Base-by-base conservation (phyloP, 176 grass and related monocot species). In the Typha latifolia region DNA sequence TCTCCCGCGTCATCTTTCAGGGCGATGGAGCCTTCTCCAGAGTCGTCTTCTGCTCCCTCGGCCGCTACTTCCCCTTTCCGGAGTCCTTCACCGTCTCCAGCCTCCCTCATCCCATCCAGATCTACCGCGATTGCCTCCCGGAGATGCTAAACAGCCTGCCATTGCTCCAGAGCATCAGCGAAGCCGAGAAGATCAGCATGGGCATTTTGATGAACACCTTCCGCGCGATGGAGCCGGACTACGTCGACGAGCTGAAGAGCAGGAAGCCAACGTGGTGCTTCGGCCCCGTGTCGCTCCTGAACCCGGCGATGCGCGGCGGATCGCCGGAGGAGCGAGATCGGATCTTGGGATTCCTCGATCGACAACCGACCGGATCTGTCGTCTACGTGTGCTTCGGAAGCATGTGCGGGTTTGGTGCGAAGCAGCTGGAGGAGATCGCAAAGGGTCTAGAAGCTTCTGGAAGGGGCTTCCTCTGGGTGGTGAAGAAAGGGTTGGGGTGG, bases 341-440 rank as follows among this genome's bases (percentile, higher is more conserved):
- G 12, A 74, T 62, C 61, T 49, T 72, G 50, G 66, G 49, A 11
- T 87, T 83, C 82, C 66, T 96, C 0, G 66, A 69, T 50, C 47
- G 10, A 12, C 64, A 57, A 14, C 50, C 56, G 0, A 4, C 67
- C 0, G 51, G 50, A 31, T 87, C 84, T 12, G 77, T 79, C 4
- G 73, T 82, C 18, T 96, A 85, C 51, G 79, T 63, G 29, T 78
- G 77, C 57, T 96, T 96, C 51, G 91, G 91, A 32, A 96, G 87
- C 56, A 16, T 90, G n/a, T 76, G 43, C 34, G 3, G 59, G 7
- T 62, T 81, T 0, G 5, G 63, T 5, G 1, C 47, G 0, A 20
- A 0, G 1, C 86, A 95, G 26, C 72, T 95, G 61, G 62, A 57
- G 47, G 86, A 87, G 70, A 15, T 87, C 5, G 69, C 81, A 0